Percentiles rank a stretch among this genome's conserved stretches.
These are phyloP conservation scores for Sugiyamaella pinicola DNA, from an alignment of 1,139 yeast genomes.

Conservation along the genomic window DNA sequence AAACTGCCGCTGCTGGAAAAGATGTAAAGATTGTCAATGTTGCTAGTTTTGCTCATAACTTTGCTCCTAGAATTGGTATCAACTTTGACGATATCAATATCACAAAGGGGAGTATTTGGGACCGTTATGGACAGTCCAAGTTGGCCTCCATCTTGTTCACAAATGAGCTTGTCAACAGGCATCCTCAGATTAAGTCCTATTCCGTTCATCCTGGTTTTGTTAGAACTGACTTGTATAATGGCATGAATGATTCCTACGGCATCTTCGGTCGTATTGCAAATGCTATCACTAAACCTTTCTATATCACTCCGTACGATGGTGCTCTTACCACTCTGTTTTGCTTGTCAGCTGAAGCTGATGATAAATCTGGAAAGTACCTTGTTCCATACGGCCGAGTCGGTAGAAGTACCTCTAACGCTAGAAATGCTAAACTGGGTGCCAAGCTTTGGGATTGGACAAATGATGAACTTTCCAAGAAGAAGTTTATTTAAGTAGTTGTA, in stretches of 20 bases:
- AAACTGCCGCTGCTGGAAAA: slow-evolving; percentile 21
- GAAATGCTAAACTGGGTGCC: slow-evolving; percentile 3
- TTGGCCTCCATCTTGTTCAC: slow-evolving; percentile 31
- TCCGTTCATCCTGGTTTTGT: slow-evolving; percentile 21
- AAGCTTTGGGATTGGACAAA: slow-evolving; percentile 22
- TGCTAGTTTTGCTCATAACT: slow-evolving; percentile 65
- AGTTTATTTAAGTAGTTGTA: slow-evolving; percentile 1
- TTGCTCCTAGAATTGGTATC: slow-evolving; percentile 36
- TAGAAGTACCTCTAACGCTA: slow-evolving; percentile 9
- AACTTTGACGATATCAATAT: slow-evolving; percentile 29
- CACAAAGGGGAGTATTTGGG: slow-evolving; percentile 18
- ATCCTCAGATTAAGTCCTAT: slow-evolving; percentile 17
- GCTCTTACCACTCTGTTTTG: slow-evolving; percentile 19
- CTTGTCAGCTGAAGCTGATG: slow-evolving; percentile 17
- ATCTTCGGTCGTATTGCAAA: slow-evolving; percentile 19
- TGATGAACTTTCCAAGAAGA: slow-evolving; percentile 14
- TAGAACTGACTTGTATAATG: slow-evolving; percentile 21
- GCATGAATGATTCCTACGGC: slow-evolving; percentile 20
- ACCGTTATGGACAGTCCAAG: slow-evolving; percentile 37
- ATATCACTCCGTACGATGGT: slow-evolving; percentile 16
- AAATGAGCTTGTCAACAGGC: slow-evolving; percentile 16
- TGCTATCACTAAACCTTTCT: slow-evolving; percentile 19
- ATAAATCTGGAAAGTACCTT: slow-evolving; percentile 18
- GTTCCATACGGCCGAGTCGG: slow-evolving; percentile 21
- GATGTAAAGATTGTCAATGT: slow-evolving; percentile 63